These are phyloP conservation scores for Byssothecium circinans DNA, from an alignment of 2,329 filamentous ascomycete species.

Conservation along the genomic window DNA sequence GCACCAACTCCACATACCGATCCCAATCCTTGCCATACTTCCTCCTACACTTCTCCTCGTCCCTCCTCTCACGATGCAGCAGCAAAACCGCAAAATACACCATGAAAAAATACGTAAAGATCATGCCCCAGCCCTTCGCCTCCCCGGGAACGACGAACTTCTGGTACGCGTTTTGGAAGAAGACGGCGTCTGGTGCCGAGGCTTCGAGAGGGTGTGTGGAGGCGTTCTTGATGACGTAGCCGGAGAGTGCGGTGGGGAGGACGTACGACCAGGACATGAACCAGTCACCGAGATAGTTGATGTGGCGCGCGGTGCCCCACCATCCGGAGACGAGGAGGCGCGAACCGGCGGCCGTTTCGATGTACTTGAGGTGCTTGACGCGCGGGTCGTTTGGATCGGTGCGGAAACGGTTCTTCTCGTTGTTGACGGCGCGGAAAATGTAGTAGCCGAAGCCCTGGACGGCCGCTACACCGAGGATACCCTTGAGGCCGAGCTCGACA, in stretches of 20 bases:
- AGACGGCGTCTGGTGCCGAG: constrained; percentile 55
- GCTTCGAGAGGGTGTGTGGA: constrained; percentile 39
- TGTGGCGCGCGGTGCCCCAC: constrained; percentile 91
- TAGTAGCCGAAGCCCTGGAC: constrained; percentile 76
- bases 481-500: constrained; percentile 70
- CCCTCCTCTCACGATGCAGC: constrained; percentile 80
- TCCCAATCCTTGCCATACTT: constrained; percentile 96
- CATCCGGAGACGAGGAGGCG: constrained; percentile 82
- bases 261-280: constrained; percentile 89
- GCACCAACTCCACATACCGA: constrained; percentile 80
- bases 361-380: constrained; percentile 79
- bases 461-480: constrained; percentile 65
- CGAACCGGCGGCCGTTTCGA: constrained; percentile 80
- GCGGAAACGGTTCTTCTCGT: constrained; percentile 92
- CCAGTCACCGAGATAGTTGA: constrained; percentile 97
- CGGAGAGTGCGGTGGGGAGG: constrained; percentile 80
- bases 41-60: constrained; percentile 85
- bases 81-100: constrained; percentile 87
- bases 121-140: constrained; percentile 78
- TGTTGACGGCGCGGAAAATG: constrained; percentile 93
- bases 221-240: constrained; percentile 68
- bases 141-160: constrained; percentile 70
- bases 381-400: constrained; percentile 79
- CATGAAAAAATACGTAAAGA: constrained; percentile 93
- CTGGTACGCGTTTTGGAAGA: constrained; percentile 58